Conservation (phyloP, 2,329 filamentous ascomycete genomes). For the Ophidiomyces ophidiicola region DNA sequence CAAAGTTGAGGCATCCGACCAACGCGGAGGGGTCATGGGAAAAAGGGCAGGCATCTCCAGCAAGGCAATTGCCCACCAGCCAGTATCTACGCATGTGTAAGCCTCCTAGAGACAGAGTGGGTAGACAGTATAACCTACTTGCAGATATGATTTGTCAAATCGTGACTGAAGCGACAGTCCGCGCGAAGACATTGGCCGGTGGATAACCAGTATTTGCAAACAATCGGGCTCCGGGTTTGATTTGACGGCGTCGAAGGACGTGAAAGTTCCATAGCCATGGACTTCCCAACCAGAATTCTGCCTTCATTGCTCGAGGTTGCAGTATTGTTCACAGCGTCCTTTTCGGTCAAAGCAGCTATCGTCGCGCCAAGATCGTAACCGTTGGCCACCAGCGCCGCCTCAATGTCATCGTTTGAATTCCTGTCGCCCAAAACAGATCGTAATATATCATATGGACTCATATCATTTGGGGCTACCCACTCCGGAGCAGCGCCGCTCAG, state of each 20-base stretch:
- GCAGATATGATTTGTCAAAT: constrained; percentile 91
- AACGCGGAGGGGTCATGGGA: constrained; percentile 87
- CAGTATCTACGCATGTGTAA: constrained; percentile 56
- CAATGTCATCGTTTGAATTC: constrained; percentile 85
- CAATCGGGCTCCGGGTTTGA: constrained; percentile 69
- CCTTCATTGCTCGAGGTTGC: constrained; percentile 45
- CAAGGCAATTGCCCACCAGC: constrained; percentile 89
- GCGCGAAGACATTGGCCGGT: constrained; percentile 91
- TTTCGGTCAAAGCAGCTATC: constrained; percentile 76
- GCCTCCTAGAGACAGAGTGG: background rate
- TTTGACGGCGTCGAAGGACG: constrained; percentile 64
- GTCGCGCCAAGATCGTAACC: constrained; percentile 90
- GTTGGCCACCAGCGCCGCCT: constrained; percentile 75
- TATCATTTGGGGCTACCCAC: constrained; percentile 67
- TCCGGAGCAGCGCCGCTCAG: constrained; percentile 73
- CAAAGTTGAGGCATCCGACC: constrained; percentile 63
- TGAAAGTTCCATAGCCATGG: constrained; percentile 59
- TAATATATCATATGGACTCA: constrained; percentile 97
- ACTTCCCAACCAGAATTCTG: constrained; percentile 73
- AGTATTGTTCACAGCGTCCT: constrained; percentile 43
- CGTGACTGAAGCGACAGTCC: constrained; percentile 94
- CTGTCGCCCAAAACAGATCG: constrained; percentile 85
- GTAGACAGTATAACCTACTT: constrained; percentile 56
- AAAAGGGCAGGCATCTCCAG: constrained; percentile 88
- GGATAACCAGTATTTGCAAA: constrained; percentile 95